phyloP scores from a whole-genome alignment of 257 asterid genomes.

The Nicotiana knightiana region DNA sequence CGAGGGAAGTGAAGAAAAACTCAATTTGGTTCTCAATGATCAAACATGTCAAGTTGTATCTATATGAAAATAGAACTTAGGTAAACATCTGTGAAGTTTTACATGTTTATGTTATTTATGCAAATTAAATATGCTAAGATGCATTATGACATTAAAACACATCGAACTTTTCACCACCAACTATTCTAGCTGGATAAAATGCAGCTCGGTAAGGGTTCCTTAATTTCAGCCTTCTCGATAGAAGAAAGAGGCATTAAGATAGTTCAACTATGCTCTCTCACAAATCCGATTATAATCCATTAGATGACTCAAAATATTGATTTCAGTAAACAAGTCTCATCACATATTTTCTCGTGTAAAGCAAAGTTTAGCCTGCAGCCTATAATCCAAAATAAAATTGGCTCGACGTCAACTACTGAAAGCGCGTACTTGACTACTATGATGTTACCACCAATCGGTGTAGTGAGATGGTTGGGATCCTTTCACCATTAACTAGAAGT shows the following conservation, averaged over 20 bases:
- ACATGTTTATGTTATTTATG: not conserved
- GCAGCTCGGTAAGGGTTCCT: not conserved
- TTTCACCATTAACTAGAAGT: not conserved
- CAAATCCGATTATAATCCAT: not conserved
- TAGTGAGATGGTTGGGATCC: not conserved
- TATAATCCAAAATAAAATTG: not conserved
- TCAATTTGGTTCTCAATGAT: not conserved
- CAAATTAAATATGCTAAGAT: not conserved
- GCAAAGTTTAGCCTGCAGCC: not conserved
- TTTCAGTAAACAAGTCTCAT: not conserved
- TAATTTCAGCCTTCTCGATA: not conserved
- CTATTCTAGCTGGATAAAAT: not conserved
- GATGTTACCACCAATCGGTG: not conserved
- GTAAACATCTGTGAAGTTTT: not conserved
- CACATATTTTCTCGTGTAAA: not conserved
- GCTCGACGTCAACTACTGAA: not conserved
- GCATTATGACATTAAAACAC: not conserved
- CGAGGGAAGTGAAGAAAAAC: not conserved
- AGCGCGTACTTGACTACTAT: not conserved
- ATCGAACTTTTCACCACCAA: not conserved
- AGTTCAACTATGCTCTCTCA: not conserved
- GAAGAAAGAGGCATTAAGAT: not conserved
- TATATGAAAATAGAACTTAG: not conserved
- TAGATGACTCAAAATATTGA: not conserved
- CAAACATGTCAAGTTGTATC: not conserved